These are phyloP conservation scores for Furcasterigmium sp. DNA, from an alignment of 2,329 filamentous ascomycete species.

Conservation along the genomic window DNA sequence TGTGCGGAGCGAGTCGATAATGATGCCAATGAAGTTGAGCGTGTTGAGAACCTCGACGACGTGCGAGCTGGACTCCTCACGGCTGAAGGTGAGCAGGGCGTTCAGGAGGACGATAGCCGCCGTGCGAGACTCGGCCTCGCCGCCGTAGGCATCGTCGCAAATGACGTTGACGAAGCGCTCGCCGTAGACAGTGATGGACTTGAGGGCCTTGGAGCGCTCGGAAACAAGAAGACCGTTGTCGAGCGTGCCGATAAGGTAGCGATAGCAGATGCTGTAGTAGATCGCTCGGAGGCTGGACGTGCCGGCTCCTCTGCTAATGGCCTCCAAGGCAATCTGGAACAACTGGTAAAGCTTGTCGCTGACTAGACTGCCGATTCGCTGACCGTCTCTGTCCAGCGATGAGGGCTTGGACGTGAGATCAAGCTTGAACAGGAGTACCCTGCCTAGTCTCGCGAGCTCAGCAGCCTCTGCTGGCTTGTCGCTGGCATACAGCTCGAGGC, in stretches of 20 bases:
- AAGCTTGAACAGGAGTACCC: constrained; percentile 66
- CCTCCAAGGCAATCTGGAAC: constrained; percentile 80
- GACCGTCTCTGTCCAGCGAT: constrained; percentile 35
- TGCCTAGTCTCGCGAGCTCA: constrained; percentile 72
- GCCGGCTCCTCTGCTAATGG: constrained; percentile 69
- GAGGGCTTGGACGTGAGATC: constrained; percentile 42
- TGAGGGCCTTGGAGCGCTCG: constrained; percentile 59
- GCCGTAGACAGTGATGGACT: constrained; percentile 63
- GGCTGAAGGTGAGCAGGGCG: constrained; percentile 68
- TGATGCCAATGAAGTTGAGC: constrained; percentile 84
- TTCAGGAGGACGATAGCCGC: constrained; percentile 82
- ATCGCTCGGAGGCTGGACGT: constrained; percentile 69
- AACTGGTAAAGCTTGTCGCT: constrained; percentile 88
- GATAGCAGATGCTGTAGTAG: constrained; percentile 89
- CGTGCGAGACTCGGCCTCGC: constrained; percentile 75
- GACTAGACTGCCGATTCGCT: constrained; percentile 62
- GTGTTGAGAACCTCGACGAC: constrained; percentile 76
- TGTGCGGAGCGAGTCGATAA: constrained; percentile 80
- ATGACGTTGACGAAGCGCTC: constrained; percentile 78
- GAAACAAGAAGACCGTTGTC: constrained; percentile 43
- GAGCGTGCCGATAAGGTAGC: constrained; percentile 70
- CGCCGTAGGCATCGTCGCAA: constrained; percentile 88
- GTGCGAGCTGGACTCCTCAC: constrained; percentile 64
- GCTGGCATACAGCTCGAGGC: constrained; percentile 71
- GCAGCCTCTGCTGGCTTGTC: constrained; percentile 65